Evolutionary conservation across 2,329 filamentous ascomycete species (phyloP).

Genomic region (Botrytis fabae): DNA sequence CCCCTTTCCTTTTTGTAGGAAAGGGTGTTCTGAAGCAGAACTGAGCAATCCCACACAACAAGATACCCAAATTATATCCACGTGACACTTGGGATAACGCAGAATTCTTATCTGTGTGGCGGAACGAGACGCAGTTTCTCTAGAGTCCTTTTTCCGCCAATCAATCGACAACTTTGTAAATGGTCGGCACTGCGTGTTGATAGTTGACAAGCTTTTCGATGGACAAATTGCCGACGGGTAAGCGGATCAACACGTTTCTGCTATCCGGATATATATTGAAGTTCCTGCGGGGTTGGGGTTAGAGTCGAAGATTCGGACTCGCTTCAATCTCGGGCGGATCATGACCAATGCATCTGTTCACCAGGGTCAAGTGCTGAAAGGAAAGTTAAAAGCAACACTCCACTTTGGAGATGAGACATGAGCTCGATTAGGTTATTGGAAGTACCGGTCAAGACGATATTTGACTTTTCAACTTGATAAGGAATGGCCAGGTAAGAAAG

Average conservation of each 20-base stretch:
- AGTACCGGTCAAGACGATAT: neutral
- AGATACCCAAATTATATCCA: neutral
- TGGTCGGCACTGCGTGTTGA: neutral
- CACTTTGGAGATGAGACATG: neutral
- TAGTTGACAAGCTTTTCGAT: neutral
- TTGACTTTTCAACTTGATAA: constrained; percentile 9
- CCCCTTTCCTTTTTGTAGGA: neutral
- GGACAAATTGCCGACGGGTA: neutral
- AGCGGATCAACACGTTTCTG: neutral
- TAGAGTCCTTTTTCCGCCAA: neutral
- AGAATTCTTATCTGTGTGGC: neutral
- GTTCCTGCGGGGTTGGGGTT: neutral
- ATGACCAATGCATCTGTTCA: constrained; percentile 2
- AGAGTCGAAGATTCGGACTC: neutral
- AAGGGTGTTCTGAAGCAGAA: neutral
- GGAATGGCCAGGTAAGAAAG: neutral
- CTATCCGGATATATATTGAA: neutral
- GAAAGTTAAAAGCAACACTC: neutral
- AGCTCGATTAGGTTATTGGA: neutral
- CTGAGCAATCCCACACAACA: neutral
- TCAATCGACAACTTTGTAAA: neutral
- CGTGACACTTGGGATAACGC: neutral
- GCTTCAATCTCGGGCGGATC: neutral
- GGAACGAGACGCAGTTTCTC: neutral
- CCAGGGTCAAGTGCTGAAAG: neutral